Evolutionary conservation across 2,329 filamentous ascomycete genomes (phyloP).

Genomic region (Pezicula neosporulosa): DNA sequence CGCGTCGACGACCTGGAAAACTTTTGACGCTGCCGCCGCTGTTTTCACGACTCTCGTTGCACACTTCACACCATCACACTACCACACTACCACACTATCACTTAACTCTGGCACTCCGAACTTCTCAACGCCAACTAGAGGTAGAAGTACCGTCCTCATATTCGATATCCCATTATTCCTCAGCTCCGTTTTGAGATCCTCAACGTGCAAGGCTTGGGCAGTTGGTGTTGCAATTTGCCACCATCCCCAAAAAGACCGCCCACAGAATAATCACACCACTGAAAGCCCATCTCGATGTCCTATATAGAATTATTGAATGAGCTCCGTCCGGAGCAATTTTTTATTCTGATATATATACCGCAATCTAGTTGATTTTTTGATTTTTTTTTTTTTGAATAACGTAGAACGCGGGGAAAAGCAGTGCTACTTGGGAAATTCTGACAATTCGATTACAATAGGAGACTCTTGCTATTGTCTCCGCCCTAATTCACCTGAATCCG

Average conservation of each 20-base stretch:
- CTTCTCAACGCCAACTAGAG: too few relatives aligned
- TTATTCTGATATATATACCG: conserved; percentile 23
- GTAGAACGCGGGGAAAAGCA: background rate
- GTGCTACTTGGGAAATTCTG: background rate
- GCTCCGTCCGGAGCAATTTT: conserved; percentile 19
- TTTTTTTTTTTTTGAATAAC: too few relatives aligned
- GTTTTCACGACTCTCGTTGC: too few relatives aligned
- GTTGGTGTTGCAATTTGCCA: background rate
- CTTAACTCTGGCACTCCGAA: too few relatives aligned
- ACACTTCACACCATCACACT: too few relatives aligned
- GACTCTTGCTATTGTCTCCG: background rate
- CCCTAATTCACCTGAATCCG: background rate
- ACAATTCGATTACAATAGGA: background rate
- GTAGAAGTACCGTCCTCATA: too few relatives aligned
- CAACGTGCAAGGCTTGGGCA: too few relatives aligned
- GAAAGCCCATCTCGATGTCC: background rate
- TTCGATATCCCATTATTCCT: too few relatives aligned
- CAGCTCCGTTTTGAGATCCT: too few relatives aligned
- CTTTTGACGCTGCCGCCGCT: too few relatives aligned
- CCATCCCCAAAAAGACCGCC: background rate
- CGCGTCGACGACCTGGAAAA: too few relatives aligned
- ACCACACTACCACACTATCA: too few relatives aligned
- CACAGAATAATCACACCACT: background rate
- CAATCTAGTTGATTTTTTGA: conserved; percentile 4
- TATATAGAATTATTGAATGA: conserved; percentile 13